phyloP scores from a whole-genome alignment of 331 rosid genomes.

The Malus hybrid region DNA sequence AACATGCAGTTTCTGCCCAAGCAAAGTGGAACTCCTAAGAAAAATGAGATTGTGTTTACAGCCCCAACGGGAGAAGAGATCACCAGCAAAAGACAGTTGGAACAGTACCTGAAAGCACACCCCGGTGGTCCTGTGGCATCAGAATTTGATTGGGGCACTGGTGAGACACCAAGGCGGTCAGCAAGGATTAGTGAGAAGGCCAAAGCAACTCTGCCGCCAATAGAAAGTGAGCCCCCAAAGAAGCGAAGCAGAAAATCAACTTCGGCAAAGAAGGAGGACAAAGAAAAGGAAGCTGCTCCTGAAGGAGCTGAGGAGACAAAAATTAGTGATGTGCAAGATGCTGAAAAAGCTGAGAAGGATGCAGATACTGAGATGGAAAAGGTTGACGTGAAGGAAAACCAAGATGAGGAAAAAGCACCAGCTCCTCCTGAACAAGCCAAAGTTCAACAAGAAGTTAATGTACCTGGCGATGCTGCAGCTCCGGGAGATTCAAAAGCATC shows the following conservation, averaged over 20 bases:
- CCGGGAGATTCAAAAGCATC: constrained; percentile 21
- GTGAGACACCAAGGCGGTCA: constrained; percentile 95
- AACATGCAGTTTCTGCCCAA: constrained; percentile 69
- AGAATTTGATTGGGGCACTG: constrained; percentile 95
- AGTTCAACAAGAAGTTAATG: constrained; percentile 20
- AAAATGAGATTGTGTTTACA: constrained; percentile 69
- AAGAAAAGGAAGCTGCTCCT: constrained; percentile 28
- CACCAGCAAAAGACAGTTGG: constrained; percentile 64
- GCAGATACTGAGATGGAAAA: constrained; percentile 32
- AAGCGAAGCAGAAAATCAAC: constrained; percentile 58
- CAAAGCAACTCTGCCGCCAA: constrained; percentile 39
- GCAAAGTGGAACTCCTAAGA: constrained; percentile 80
- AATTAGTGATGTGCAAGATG: constrained; percentile 38
- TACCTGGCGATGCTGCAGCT: constrained; percentile 39
- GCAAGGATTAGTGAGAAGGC: constrained; percentile 84
- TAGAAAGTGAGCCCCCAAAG: constrained; percentile 56
- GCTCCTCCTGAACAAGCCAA: constrained; percentile 24
- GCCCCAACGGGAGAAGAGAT: constrained; percentile 95
- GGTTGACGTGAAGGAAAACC: constrained; percentile 38
- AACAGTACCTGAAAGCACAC: constrained; percentile 82
- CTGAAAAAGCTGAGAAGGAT: constrained; percentile 43
- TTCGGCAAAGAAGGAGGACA: constrained; percentile 41
- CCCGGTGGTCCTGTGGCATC: constrained; percentile 71
- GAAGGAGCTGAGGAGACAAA: constrained; percentile 42
- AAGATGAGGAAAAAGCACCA: constrained; percentile 30